Evolutionary conservation across 1,284 basidiomycete genomes (phyloP).

Genomic region (Moesziomyces sp.): DNA sequence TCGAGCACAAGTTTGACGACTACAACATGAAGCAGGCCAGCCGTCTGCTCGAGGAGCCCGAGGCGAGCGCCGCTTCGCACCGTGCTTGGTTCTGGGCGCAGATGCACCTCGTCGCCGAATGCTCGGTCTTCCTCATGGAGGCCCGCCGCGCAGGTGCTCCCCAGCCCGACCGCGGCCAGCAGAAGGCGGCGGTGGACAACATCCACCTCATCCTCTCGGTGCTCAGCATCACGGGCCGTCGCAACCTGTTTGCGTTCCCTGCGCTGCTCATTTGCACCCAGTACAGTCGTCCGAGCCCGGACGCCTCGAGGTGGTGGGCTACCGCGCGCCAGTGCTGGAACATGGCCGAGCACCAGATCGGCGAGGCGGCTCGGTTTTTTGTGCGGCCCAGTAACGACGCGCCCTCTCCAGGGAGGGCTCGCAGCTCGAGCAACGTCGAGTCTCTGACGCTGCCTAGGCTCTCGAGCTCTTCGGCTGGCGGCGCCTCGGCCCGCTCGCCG

Average conservation of each 20-base stretch:
- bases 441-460: conserved; percentile 42
- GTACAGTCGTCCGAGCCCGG: conserved; percentile 39
- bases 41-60: conserved; percentile 60
- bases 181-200: conserved; percentile 46
- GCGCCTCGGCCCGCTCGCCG: conserved; percentile 10
- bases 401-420: conserved; percentile 22
- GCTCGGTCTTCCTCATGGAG: conserved; percentile 70
- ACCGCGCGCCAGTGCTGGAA: conserved; percentile 52
- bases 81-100: conserved; percentile 69
- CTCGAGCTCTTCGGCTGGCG: conserved; percentile 20
- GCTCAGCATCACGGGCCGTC: conserved; percentile 44
- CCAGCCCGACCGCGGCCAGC: conserved; percentile 35
- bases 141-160: conserved; percentile 44
- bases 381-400: conserved; percentile 41
- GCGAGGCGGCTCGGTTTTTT: conserved; percentile 43
- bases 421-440: conserved; percentile 1
- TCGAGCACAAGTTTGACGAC: conserved; percentile 69
- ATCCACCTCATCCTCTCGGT: conserved; percentile 47
- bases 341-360: conserved; percentile 36
- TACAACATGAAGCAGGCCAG: conserved; percentile 68
- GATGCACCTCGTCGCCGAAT: conserved; percentile 70
- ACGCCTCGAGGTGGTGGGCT: conserved; percentile 43
- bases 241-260: conserved; percentile 46
- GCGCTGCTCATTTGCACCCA: conserved; percentile 48
- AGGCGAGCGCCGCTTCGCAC: conserved; percentile 55